These are phyloP conservation scores for Plasmodium reichenowi DNA, from an alignment of 169 alveolate genomes.

Conservation along the genomic window DNA sequence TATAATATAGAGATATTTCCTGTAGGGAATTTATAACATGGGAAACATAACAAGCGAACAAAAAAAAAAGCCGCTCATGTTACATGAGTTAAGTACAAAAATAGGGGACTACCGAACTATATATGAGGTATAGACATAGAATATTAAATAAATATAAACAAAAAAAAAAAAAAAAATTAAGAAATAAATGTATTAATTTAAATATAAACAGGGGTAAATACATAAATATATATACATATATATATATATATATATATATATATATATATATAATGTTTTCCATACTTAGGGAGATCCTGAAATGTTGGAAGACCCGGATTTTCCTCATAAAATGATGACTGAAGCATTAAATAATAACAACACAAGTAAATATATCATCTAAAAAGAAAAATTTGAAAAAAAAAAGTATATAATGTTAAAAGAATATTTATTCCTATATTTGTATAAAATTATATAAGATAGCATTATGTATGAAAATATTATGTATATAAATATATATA, in stretches of 20 bases:
- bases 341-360: slow-evolving; percentile 77
- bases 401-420: too few relatives aligned
- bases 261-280: slow-evolving; percentile 23
- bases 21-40: slow-evolving; percentile 18
- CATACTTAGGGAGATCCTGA: slow-evolving; percentile 82
- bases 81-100: slow-evolving; percentile 63
- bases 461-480: neutral
- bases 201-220: neutral
- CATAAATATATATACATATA: neutral
- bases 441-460: neutral
- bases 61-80: slow-evolving; percentile 32
- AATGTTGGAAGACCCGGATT: slow-evolving; percentile 82
- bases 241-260: neutral
- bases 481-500: neutral
- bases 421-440: neutral
- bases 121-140: slow-evolving; percentile 38
- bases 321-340: slow-evolving; percentile 79
- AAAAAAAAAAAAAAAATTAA: neutral
- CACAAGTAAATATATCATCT: slow-evolving; percentile 44
- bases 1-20: neutral
- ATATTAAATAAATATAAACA: neutral
- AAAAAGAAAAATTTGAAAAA: neutral
- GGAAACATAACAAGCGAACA: slow-evolving; percentile 66
- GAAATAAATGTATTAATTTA: neutral
- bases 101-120: slow-evolving; percentile 64